Percentiles rank a stretch among this genome's conserved stretches.
phyloP scores from a whole-genome alignment of 176 grass and related monocot genomes.

The Rhynchospora pubera region DNA sequence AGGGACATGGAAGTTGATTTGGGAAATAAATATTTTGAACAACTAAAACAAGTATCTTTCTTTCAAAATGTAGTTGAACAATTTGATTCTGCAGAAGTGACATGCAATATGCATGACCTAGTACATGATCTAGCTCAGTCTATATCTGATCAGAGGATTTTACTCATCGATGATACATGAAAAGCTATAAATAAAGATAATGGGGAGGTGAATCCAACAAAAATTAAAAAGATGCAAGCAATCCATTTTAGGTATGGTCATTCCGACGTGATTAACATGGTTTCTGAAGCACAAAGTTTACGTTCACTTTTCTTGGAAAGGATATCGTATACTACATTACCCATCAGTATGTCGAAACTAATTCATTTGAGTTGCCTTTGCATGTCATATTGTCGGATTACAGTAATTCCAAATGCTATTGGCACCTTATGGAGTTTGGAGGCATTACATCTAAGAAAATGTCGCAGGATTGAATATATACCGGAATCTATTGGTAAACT shows the following conservation, averaged over 20 bases:
- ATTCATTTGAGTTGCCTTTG: neutral
- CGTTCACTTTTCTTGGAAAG: neutral
- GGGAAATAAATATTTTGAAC: neutral
- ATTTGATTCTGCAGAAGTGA: neutral
- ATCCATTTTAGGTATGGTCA: neutral
- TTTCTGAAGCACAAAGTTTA: neutral
- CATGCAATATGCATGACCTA: neutral
- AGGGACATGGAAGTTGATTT: neutral
- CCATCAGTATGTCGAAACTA: neutral
- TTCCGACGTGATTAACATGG: neutral
- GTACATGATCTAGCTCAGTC: neutral
- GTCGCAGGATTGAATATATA: neutral
- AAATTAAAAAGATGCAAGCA: neutral
- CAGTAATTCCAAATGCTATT: neutral
- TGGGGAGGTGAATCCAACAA: neutral
- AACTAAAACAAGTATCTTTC: constrained; percentile 24
- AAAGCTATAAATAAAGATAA: neutral
- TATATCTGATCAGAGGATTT: neutral
- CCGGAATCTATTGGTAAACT: neutral
- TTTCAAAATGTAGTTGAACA: neutral
- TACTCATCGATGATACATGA: neutral
- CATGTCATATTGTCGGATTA: neutral
- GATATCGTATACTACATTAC: neutral
- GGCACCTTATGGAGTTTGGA: neutral
- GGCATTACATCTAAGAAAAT: neutral